Evolutionary conservation across 768 basidiomycete genomes (phyloP), one percentile per base, ranked within the genome.

Genomic region (Hericium coralloides): DNA sequence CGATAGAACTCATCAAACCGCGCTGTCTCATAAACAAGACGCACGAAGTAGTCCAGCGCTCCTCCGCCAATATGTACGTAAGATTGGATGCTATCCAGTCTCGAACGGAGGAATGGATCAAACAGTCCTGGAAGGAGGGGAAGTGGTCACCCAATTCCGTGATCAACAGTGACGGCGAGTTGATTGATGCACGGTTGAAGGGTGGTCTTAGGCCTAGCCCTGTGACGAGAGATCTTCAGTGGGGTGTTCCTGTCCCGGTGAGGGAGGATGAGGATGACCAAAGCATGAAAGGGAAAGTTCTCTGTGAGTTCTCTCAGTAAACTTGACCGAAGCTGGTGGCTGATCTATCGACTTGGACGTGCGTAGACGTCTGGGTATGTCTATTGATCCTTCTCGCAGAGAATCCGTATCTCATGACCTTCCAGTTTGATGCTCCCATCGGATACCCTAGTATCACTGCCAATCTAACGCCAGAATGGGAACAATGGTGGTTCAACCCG

Each of bases 381-480:
- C 37, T n/a, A 14, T 5, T 20, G 5, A 2, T 18, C 50, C 6
- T 3, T 17, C 17, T 9, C 41, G 36, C 52, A 31, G 36, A 14
- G 38, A 23, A 12, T 2, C 37, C n/a, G 20, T 12, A 25, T 26
- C 52, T 55, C 22, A 62, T 41, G 12, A 36, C 10, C 12, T 12
- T 37, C 4, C 57, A 94, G 95, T 98, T 95, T 66, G 95, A 99
- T 63, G 95, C 95, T 0, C 91, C 92, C 8, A 91, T 97, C 56
- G 97, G 97, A 57, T 99, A 99, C 70, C 85, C 90, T 3, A 97
- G 95, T 71, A 98, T 99, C 60, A 99, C 97, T 2, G 93, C 94
- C 53, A 89, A 87, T 67, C 94, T 95, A 75, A 95, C 92, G 38
- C 76, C 87, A 18, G 87, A 97, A 60, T 99, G 97, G 97, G 84